These are phyloP conservation scores for Nemania serpens DNA, from an alignment of 2,329 filamentous ascomycete genomes.

Conservation along the genomic window DNA sequence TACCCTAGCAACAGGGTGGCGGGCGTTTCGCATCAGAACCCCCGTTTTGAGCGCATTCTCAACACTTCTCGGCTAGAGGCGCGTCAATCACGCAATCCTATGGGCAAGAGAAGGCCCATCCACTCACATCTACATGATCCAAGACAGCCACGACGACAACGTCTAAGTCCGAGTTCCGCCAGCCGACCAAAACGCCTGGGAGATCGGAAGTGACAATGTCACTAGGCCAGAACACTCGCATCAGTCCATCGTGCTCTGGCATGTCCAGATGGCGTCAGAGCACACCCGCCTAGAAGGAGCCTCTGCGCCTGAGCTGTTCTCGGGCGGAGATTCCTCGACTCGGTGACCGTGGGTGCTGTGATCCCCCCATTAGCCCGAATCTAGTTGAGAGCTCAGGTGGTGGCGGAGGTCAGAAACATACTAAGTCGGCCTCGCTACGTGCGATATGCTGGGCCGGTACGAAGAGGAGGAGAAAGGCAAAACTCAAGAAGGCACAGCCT, in stretches of 20 bases:
- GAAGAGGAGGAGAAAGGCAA: conserved; percentile 83
- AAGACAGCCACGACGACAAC: conserved; percentile 88
- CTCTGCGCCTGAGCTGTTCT: conserved; percentile 90
- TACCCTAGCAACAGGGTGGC: conserved; percentile 78
- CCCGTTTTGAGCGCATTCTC: conserved; percentile 85
- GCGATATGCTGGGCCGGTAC: conserved; percentile 85
- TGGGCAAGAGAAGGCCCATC: neutral
- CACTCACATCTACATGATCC: conserved; percentile 83
- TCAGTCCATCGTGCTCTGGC: conserved; percentile 81
- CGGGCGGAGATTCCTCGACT: conserved; percentile 87
- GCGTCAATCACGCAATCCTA: conserved; percentile 34
- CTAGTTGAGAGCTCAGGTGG: neutral
- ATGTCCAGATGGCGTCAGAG: conserved; percentile 55
- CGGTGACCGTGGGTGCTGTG: conserved; percentile 78
- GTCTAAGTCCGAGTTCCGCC: conserved; percentile 90
- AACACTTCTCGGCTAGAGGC: conserved; percentile 70
- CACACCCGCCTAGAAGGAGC: conserved; percentile 75
- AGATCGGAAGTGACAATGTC: conserved; percentile 74
- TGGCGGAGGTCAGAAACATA: conserved; percentile 52
- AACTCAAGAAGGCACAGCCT: conserved; percentile 79
- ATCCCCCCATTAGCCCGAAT: conserved; percentile 32
- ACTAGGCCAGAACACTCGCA: conserved; percentile 98
- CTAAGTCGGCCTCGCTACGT: conserved; percentile 76
- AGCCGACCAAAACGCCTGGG: conserved; percentile 89
- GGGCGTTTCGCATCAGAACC: conserved; percentile 80